Evolutionary conservation across 176 grass and related monocot species (phyloP).

Genomic region (Phragmites australis): DNA sequence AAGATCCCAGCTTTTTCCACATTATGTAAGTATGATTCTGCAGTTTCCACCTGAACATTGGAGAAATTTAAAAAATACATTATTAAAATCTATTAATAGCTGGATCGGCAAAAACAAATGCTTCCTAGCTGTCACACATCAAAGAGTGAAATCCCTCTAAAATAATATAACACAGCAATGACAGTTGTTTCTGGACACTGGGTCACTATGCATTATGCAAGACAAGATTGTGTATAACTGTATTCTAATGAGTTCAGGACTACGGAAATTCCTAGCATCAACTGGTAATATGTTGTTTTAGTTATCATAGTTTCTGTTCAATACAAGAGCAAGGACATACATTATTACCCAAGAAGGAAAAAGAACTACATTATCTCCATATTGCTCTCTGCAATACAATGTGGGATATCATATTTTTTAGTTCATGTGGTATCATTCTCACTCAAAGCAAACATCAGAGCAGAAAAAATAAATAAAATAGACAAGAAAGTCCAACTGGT

Average conservation of each 20-base stretch:
- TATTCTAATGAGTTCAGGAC: not conserved
- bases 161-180: not conserved
- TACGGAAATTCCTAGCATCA: not conserved
- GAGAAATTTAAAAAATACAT: conserved; percentile 20
- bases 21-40: conserved; percentile 72
- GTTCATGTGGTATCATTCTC: conserved; percentile 8
- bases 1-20: conserved; percentile 72
- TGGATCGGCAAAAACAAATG: conserved; percentile 20
- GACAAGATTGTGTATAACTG: not conserved
- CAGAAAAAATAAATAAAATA: conserved; percentile 18
- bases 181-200: not conserved
- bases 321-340: not conserved
- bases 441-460: conserved; percentile 19
- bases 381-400: not conserved
- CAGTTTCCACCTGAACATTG: conserved; percentile 75
- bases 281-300: not conserved
- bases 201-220: conserved; percentile 17
- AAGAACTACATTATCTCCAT: not conserved
- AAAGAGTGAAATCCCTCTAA: not conserved
- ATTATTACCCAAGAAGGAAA: conserved; percentile 3
- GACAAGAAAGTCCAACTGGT: conserved; percentile 9
- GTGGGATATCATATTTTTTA: conserved; percentile 9
- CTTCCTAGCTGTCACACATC: not conserved
- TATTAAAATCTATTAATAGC: not conserved
- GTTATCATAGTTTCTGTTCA: not conserved